Evolutionary conservation across 2,329 filamentous ascomycete genomes (phyloP), one percentile per base, ranked within the genome.

Genomic region (Neofusicoccum laricinum): DNA sequence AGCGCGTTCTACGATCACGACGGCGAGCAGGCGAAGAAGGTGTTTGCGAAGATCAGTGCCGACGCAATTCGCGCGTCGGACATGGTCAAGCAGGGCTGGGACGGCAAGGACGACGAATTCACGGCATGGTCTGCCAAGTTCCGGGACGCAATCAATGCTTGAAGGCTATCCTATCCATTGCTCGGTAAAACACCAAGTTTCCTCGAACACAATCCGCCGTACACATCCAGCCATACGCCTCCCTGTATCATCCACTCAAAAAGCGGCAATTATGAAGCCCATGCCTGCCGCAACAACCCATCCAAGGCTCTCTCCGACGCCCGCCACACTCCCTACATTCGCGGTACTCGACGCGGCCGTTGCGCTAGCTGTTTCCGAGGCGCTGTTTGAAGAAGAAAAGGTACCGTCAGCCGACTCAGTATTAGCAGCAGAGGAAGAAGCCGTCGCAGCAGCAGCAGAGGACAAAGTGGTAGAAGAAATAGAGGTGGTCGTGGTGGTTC

Each of bases 1-100:
- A 84, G 81, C 59, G 83, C 86, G 0, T 92, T 96, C 66, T 96
- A 96, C 78, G 85, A 89, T 12, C 77, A 90, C 17, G 84, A 90
- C 48, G 80, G 81, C 0, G 76, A 79, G 0, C 81, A 85, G 30
- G 89, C 90, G 49, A 87, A 88, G 69, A 73, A 76, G 6, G 78
- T 78, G 21, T 83, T 92, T 78, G 81, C 85, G 4, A 79, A 82
- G 45, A 88, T 88, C 69, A 86, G 88, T 66, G 77, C 80, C 1
- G 83, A 87, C 58, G 88, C 89, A 0, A 84, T 85, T 68, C 79
- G 76, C 0, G 84, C 83, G 0, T 82, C 84, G 0, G 82, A 85
- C 64, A 72, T 88, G 53, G 76, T 91, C 12, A 79, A 80, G 57
- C 78, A 81, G 65, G 81, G 82, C 19, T 93, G 90, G 90, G 77